Evolutionary conservation across 345 rosid genomes (phyloP).

Genomic region (Cardamine resedifolia): DNA sequence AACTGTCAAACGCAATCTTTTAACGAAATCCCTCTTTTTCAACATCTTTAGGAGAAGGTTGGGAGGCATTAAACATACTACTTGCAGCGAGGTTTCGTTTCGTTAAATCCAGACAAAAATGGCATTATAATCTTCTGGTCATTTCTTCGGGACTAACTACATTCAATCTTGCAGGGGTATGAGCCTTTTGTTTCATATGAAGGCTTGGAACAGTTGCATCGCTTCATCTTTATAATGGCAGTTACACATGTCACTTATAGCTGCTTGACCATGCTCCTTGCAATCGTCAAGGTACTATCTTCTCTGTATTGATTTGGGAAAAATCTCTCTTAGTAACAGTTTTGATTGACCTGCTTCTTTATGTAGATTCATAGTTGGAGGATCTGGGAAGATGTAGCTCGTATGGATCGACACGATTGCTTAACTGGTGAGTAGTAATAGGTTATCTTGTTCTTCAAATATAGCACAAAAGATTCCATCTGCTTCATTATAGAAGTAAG

Average conservation of each 20-base stretch:
- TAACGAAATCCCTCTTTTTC: constrained; percentile 35
- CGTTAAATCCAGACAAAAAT: not conserved
- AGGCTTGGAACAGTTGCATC: constrained; percentile 92
- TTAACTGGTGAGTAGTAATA: constrained; percentile 54
- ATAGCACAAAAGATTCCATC: not conserved
- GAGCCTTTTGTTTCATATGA: constrained; percentile 94
- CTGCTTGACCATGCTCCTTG: constrained; percentile 94
- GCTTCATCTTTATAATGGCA: constrained; percentile 98
- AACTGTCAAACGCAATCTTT: constrained; percentile 55
- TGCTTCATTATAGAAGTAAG: not conserved
- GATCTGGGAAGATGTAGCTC: constrained; percentile 89
- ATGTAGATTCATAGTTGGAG: constrained; percentile 92
- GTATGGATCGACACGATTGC: constrained; percentile 52
- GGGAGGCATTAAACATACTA: constrained; percentile 44
- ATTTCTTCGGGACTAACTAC: constrained; percentile 1
- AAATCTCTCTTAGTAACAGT: not conserved
- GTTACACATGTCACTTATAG: constrained; percentile 90
- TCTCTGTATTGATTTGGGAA: not conserved
- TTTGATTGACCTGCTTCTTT: constrained; percentile 15
- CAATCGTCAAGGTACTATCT: constrained; percentile 74
- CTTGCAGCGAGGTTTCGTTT: constrained; percentile 63
- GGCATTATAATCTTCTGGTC: not conserved
- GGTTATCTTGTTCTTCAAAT: not conserved
- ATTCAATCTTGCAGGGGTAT: constrained; percentile 52
- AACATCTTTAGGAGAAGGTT: constrained; percentile 56